These are phyloP conservation scores for Beauveria asiatica DNA, from an alignment of 2,329 filamentous ascomycete species.

Conservation along the genomic window DNA sequence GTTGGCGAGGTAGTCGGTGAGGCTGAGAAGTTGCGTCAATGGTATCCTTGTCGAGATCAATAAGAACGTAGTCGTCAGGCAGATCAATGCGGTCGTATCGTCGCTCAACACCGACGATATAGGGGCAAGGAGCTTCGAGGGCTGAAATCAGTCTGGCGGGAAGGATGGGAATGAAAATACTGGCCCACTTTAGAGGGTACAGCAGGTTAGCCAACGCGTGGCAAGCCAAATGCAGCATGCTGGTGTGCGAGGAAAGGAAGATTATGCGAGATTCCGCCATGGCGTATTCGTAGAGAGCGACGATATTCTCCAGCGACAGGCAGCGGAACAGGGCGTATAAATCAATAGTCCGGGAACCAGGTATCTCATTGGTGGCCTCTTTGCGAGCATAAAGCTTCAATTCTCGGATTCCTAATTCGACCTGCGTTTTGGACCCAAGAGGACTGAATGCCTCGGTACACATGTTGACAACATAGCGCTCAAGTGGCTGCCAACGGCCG, in stretches of 20 bases:
- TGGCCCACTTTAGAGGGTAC: constrained; percentile 87
- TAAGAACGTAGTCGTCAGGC: constrained; percentile 88
- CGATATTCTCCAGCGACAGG: constrained; percentile 83
- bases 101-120: constrained; percentile 92
- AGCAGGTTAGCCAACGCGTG: constrained; percentile 78
- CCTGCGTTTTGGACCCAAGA: constrained; percentile 87
- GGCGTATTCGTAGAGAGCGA: constrained; percentile 87
- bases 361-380: constrained; percentile 86
- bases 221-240: constrained; percentile 90
- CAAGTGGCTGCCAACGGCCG: constrained; percentile 90
- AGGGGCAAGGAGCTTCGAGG: constrained; percentile 89
- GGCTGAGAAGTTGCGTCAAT: constrained; percentile 78
- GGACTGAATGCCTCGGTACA: constrained; percentile 93
- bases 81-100: constrained; percentile 80
- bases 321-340: constrained; percentile 88
- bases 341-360: constrained; percentile 83
- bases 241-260: constrained; percentile 86
- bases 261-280: constrained; percentile 93
- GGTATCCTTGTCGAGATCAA: constrained; percentile 84
- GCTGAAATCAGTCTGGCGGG: constrained; percentile 82
- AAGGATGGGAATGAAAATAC: constrained; percentile 87
- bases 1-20: constrained; percentile 74
- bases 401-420: constrained; percentile 84
- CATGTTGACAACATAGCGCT: constrained; percentile 93
- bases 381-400: constrained; percentile 86